phyloP scores from a whole-genome alignment of 805 yeast genomes.

The Schizosaccharomyces octosporus region DNA sequence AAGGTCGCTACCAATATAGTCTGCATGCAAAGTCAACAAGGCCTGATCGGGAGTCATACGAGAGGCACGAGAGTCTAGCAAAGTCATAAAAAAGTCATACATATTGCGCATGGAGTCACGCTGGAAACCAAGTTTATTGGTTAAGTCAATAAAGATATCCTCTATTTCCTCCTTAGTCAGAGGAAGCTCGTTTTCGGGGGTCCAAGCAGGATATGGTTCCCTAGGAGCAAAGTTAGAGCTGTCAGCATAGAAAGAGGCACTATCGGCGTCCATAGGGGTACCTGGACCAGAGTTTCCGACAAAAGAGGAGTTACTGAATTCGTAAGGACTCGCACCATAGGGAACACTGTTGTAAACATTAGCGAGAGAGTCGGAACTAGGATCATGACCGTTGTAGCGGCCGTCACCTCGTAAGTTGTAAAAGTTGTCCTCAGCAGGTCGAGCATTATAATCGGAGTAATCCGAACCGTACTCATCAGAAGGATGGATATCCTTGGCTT shows the following conservation, averaged over 20 bases:
- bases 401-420: not conserved
- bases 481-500: not conserved
- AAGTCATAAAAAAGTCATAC: slow-evolving; percentile 55
- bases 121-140: slow-evolving; percentile 64
- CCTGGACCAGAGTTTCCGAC: not conserved
- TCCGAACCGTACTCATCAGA: not conserved
- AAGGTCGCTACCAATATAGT: slow-evolving; percentile 74
- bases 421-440: not conserved
- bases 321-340: not conserved
- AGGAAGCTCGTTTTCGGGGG: slow-evolving; percentile 73
- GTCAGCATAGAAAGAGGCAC: not conserved
- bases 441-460: not conserved
- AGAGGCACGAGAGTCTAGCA: slow-evolving; percentile 68
- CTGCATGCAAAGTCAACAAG: slow-evolving; percentile 53
- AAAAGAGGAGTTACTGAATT: not conserved
- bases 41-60: slow-evolving; percentile 53
- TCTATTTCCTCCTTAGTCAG: slow-evolving; percentile 41
- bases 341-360: not conserved
- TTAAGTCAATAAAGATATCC: slow-evolving; percentile 31
- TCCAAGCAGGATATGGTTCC: slow-evolving; percentile 98
- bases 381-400: not conserved
- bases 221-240: not conserved
- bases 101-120: slow-evolving; percentile 51
- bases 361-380: not conserved
- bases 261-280: not conserved